These are phyloP conservation scores for Mucor saturninus DNA, from an alignment of 371 early-diverging fungal genomes.

Conservation along the genomic window DNA sequence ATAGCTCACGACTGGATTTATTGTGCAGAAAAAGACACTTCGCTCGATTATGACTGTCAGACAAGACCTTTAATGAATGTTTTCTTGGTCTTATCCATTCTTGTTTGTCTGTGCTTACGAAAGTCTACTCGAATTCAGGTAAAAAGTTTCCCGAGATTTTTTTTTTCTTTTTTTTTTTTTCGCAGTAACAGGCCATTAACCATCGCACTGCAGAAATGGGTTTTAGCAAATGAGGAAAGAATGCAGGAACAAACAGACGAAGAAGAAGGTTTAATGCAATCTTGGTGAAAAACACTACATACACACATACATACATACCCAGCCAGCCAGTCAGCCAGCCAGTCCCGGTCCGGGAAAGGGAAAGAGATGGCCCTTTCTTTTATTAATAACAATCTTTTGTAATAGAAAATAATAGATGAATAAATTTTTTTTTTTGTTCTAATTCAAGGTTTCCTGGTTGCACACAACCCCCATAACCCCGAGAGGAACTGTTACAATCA, in stretches of 20 bases:
- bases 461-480: too few species aligned
- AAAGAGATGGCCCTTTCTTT: too few species aligned
- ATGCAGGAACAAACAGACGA: constrained; percentile 14
- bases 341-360: too few species aligned
- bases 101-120: constrained; percentile 7
- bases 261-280: constrained; percentile 20
- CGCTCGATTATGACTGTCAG: constrained; percentile 6
- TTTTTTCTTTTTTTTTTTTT: too few species aligned
- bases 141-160: neutral
- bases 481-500: too few species aligned
- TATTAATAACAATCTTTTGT: too few species aligned
- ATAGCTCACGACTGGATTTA: constrained; percentile 2
- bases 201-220: constrained; percentile 7
- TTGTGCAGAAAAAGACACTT: constrained; percentile 5
- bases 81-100: constrained; percentile 8
- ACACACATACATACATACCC: too few species aligned
- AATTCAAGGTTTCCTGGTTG: too few species aligned
- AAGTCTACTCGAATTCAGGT: constrained; percentile 14
- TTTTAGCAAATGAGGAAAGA: constrained; percentile 1
- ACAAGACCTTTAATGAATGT: constrained; percentile 19
- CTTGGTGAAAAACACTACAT: constrained; percentile 3
- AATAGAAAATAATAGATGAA: too few species aligned
- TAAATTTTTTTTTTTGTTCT: too few species aligned
- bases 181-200: too few species aligned
- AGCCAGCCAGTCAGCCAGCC: too few species aligned